Percentiles rank a stretch among this genome's conserved stretches.
Evolutionary conservation across 441 rosid species (phyloP).

Genomic region (Bruguiera hainesii): DNA sequence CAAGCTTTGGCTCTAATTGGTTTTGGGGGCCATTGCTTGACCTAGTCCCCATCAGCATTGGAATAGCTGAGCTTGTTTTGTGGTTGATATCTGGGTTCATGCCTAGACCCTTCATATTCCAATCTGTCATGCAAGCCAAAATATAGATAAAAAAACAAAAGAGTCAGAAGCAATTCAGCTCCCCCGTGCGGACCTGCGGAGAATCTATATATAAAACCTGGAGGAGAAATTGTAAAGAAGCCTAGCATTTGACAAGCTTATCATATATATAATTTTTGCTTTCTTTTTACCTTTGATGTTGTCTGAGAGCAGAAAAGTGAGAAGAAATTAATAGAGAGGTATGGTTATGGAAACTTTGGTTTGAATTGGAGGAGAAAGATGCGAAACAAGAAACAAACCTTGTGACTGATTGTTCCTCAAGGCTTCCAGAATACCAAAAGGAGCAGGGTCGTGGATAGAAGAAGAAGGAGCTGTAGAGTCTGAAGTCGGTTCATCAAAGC

Average conservation of each 20-base stretch:
- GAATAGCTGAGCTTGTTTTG: slow-evolving; percentile 21
- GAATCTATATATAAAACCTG: neutral
- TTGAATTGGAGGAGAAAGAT: slow-evolving; percentile 13
- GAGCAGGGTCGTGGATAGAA: slow-evolving; percentile 28
- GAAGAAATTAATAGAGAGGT: neutral
- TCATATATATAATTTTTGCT: neutral
- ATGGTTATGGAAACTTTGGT: slow-evolving; percentile 21
- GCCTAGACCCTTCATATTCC: slow-evolving; percentile 51
- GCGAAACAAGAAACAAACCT: slow-evolving; percentile 29
- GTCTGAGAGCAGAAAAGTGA: too few relatives aligned
- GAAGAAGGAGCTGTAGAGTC: slow-evolving; percentile 36
- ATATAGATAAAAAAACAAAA: neutral
- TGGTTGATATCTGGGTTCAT: slow-evolving; percentile 27
- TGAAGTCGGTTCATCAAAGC: slow-evolving; percentile 44
- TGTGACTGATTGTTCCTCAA: slow-evolving; percentile 59
- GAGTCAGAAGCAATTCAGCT: neutral
- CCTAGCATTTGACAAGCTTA: neutral
- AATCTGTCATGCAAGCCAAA: slow-evolving; percentile 39
- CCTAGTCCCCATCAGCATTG: slow-evolving; percentile 37
- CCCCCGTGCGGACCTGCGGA: neutral
- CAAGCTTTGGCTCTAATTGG: slow-evolving; percentile 60
- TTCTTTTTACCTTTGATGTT: neutral
- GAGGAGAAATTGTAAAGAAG: neutral
- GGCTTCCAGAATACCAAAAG: slow-evolving; percentile 57
- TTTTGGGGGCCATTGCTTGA: slow-evolving; percentile 43